These are phyloP conservation scores for Agastache rugosa DNA, from an alignment of 257 asterid species.

Conservation along the genomic window DNA sequence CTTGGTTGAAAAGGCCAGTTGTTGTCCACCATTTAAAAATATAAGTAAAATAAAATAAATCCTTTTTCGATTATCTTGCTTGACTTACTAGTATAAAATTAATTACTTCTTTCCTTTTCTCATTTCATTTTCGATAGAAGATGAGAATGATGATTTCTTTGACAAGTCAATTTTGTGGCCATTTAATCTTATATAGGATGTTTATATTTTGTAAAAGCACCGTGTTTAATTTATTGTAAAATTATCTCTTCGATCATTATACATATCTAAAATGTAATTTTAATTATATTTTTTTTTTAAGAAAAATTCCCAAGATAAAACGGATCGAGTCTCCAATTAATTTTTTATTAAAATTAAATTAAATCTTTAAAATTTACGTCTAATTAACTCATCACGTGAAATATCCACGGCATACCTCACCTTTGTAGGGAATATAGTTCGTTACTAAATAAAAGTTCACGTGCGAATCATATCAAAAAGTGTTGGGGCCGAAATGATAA, in stretches of 20 bases:
- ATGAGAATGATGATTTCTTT: background rate
- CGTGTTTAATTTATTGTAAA: too few relatives aligned
- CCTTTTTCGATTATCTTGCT: background rate
- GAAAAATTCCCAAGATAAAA: too few relatives aligned
- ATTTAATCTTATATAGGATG: background rate
- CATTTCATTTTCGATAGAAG: background rate
- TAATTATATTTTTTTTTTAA: too few relatives aligned
- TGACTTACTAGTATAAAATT: background rate
- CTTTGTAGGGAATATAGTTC: background rate
- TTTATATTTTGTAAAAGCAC: too few relatives aligned
- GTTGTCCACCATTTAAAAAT: slow-evolving; percentile 36
- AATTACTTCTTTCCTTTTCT: background rate
- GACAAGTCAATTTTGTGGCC: background rate
- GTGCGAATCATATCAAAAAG: slow-evolving; percentile 31
- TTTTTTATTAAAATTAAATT: background rate
- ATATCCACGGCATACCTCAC: background rate
- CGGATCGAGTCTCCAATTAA: too few relatives aligned
- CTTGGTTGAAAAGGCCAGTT: slow-evolving; percentile 43
- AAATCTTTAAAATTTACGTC: background rate
- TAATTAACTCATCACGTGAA: too few relatives aligned
- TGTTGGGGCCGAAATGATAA: slow-evolving; percentile 38
- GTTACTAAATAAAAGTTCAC: slow-evolving; percentile 32
- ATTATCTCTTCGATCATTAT: background rate
- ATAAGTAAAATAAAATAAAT: background rate
- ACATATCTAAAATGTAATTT: too few relatives aligned